These are phyloP conservation scores for Polygonum aviculare DNA, from an alignment of 148 eudicot species.

Conservation along the genomic window DNA sequence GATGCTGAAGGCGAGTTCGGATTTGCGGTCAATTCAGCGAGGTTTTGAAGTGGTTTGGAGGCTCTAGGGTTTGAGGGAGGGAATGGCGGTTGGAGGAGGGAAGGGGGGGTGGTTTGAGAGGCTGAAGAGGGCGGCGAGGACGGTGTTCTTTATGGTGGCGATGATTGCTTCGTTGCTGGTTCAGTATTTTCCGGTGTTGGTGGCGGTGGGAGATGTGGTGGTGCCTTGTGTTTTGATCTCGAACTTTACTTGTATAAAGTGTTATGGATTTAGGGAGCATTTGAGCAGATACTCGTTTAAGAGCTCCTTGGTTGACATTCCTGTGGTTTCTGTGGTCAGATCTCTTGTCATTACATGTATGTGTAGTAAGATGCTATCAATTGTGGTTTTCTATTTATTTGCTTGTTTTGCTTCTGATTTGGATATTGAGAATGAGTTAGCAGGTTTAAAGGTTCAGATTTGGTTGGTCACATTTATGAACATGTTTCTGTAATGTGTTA, in stretches of 20 bases:
- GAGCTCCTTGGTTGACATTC: constrained; percentile 76
- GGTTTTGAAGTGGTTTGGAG: neutral
- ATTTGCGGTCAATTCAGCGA: neutral
- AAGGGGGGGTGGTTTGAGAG: constrained; percentile 51
- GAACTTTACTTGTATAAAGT: constrained; percentile 65
- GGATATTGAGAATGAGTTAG: neutral
- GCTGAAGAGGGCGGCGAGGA: constrained; percentile 44
- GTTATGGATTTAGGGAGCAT: constrained; percentile 55
- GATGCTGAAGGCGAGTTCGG: neutral
- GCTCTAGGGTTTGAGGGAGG: neutral
- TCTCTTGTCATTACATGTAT: constrained; percentile 75
- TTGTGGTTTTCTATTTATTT: neutral
- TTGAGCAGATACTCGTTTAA: constrained; percentile 59
- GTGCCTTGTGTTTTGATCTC: constrained; percentile 62
- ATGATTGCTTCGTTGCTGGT: constrained; percentile 72
- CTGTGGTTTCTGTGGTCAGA: constrained; percentile 77
- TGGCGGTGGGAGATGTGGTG: constrained; percentile 61
- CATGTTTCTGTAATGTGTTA: neutral
- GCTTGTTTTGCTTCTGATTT: neutral
- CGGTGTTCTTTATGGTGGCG: constrained; percentile 78
- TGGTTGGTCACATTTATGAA: neutral
- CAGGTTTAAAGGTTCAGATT: neutral
- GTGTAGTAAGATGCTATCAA: neutral
- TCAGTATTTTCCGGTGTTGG: constrained; percentile 53
- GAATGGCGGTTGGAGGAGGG: constrained; percentile 24